Percentiles rank a stretch among this genome's conserved stretches.
Conservation (phyloP, 2,329 filamentous ascomycete species). For the Penicillium sp. region DNA sequence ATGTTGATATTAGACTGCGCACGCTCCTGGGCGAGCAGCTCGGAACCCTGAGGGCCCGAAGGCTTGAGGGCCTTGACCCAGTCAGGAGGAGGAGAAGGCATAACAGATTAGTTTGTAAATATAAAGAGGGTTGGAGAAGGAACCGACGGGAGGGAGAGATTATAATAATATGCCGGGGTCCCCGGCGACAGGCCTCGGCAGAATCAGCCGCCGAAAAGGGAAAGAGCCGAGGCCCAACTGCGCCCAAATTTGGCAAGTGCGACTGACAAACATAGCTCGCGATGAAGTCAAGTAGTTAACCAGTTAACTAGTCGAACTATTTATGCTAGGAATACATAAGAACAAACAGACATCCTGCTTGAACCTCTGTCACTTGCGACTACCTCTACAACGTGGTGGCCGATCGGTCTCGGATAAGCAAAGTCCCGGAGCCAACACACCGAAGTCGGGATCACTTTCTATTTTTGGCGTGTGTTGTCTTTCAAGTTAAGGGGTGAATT, state of each 20-base stretch:
- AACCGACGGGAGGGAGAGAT: conserved; percentile 3
- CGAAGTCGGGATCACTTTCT: conserved; percentile 1
- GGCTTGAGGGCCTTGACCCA: conserved; percentile 66
- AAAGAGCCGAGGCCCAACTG: conserved; percentile 15
- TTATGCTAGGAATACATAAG: not conserved
- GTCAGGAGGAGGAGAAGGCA: conserved; percentile 47
- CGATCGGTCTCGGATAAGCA: conserved; percentile 4
- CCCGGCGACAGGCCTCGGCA: conserved; percentile 17
- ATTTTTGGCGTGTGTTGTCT: not conserved
- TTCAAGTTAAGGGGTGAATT: not conserved
- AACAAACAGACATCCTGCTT: not conserved
- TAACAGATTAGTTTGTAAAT: conserved; percentile 13
- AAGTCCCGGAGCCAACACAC: conserved; percentile 17
- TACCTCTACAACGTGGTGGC: not conserved
- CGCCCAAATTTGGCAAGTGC: conserved; percentile 13
- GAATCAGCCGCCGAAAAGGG: conserved; percentile 6
- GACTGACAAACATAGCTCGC: conserved; percentile 5
- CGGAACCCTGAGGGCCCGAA: conserved; percentile 61
- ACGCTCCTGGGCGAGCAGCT: conserved; percentile 65
- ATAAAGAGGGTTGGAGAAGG: conserved; percentile 2
- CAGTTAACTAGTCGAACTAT: not conserved
- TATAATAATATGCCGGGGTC: conserved; percentile 7
- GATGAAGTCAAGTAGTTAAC: not conserved
- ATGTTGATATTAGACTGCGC: conserved; percentile 62
- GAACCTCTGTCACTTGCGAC: not conserved